Evolutionary conservation across 495 filamentous ascomycete genomes (phyloP).

Genomic region (Achaetomiella virescens): DNA sequence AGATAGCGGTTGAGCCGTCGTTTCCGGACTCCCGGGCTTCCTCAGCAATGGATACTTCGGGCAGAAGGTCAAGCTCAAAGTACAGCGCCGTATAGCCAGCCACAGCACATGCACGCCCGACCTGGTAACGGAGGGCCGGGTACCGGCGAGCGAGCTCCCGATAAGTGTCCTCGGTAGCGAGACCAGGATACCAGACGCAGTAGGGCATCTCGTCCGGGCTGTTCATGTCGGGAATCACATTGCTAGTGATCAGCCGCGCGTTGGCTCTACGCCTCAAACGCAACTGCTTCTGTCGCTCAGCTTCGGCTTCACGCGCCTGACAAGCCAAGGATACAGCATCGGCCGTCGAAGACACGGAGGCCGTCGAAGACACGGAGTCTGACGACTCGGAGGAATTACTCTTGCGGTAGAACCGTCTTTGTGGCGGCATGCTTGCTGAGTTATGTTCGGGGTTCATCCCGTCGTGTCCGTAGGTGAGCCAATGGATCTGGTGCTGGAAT

Average conservation of each 20-base stretch:
- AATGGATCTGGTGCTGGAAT: too few relatives aligned
- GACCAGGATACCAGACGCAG: constrained; percentile 40
- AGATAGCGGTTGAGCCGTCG: constrained; percentile 11
- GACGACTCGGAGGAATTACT: too few relatives aligned
- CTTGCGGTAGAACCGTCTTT: too few relatives aligned
- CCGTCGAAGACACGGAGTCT: too few relatives aligned
- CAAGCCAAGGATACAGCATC: too few relatives aligned
- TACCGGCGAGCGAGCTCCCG: constrained; percentile 17
- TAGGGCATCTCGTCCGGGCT: constrained; percentile 30
- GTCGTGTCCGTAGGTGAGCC: too few relatives aligned
- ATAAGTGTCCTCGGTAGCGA: constrained; percentile 32
- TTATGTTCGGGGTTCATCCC: too few relatives aligned
- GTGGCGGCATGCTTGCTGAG: too few relatives aligned
- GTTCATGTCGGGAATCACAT: not conserved
- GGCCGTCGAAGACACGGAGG: too few relatives aligned
- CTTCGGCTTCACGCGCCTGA: not conserved
- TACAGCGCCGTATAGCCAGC: constrained; percentile 18
- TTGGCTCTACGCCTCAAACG: not conserved
- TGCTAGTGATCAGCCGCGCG: not conserved
- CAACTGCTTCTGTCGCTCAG: not conserved
- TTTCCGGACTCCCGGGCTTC: constrained; percentile 13
- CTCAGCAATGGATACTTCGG: constrained; percentile 19
- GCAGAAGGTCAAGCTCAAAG: constrained; percentile 14
- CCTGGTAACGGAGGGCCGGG: constrained; percentile 16
- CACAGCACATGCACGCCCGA: constrained; percentile 18